phyloP scores from a whole-genome alignment of 1,284 basidiomycete genomes.

The Moesziomyces sp. region DNA sequence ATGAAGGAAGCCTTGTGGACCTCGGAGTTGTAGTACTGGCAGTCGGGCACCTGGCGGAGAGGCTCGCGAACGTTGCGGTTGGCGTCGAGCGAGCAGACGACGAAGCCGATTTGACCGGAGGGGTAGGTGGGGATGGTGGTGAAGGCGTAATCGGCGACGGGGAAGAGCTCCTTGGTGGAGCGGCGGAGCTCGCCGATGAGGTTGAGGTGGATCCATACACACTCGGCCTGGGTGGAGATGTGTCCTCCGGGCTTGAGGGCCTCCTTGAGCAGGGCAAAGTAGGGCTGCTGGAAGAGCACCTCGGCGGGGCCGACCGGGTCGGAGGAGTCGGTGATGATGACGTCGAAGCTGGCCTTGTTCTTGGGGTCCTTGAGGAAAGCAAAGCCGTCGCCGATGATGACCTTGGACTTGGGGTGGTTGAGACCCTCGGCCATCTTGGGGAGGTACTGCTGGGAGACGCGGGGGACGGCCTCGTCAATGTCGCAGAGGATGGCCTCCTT shows the following conservation, averaged over 20 bases:
- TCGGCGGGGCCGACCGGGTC: constrained; percentile 97
- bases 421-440: constrained; percentile 93
- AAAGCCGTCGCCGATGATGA: constrained; percentile 95
- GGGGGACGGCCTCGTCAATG: constrained; percentile 97
- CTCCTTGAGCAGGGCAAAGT: constrained; percentile 92
- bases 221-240: constrained; percentile 96
- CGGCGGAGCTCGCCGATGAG: constrained; percentile 84
- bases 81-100: constrained; percentile 82
- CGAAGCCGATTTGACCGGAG: constrained; percentile 95
- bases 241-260: constrained; percentile 89
- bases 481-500: constrained; percentile 95
- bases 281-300: constrained; percentile 94
- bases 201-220: constrained; percentile 91
- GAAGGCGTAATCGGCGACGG: constrained; percentile 88
- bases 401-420: constrained; percentile 83
- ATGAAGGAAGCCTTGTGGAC: constrained; percentile 87
- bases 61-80: constrained; percentile 64
- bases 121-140: constrained; percentile 99
- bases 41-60: constrained; percentile 74
- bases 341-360: constrained; percentile 82
- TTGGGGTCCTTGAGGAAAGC: constrained; percentile 92
- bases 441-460: constrained; percentile 91
- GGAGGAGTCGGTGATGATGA: constrained; percentile 96
- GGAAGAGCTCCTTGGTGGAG: constrained; percentile 83
- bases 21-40: constrained; percentile 84